A percentile compares a stretch with the other conserved stretches of the same genome.
phyloP scores from a whole-genome alignment of 495 filamentous ascomycete species.

The Trichocladium antarcticum region DNA sequence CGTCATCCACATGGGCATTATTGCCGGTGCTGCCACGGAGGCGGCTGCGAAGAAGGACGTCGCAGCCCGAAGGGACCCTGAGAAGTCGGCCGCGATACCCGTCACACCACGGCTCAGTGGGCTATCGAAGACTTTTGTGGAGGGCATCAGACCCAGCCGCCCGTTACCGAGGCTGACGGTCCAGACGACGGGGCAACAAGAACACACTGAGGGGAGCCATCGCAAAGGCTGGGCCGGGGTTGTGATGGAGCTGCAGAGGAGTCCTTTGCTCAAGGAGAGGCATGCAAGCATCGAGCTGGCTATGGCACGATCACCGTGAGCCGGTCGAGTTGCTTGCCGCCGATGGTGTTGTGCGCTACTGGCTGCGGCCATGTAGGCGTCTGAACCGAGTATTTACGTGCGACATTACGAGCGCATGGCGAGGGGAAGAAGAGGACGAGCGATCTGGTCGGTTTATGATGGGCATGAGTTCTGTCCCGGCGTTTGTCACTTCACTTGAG shows the following conservation, averaged over 20 bases:
- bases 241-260: slow-evolving; percentile 41
- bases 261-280: slow-evolving; percentile 39
- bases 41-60: slow-evolving; percentile 22
- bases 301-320: slow-evolving; percentile 26
- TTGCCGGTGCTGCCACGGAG: slow-evolving; percentile 33
- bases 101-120: slow-evolving; percentile 6
- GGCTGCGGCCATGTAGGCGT: not conserved
- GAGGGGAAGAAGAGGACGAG: slow-evolving; percentile 1
- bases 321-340: too few species aligned
- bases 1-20: slow-evolving; percentile 44
- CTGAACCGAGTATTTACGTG: not conserved
- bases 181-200: slow-evolving; percentile 33
- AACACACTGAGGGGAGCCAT: slow-evolving; percentile 27
- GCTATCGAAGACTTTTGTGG: slow-evolving; percentile 27
- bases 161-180: slow-evolving; percentile 36
- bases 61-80: slow-evolving; percentile 18
- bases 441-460: not conserved
- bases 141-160: slow-evolving; percentile 31
- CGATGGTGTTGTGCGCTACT: too few species aligned
- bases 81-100: slow-evolving; percentile 12
- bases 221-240: slow-evolving; percentile 43
- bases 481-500: slow-evolving; percentile 27
- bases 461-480: not conserved
- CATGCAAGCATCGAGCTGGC: slow-evolving; percentile 42
- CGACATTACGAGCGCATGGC: not conserved